Percentiles rank a stretch among this genome's conserved stretches.
These are phyloP conservation scores for Nakaseomyces delphensis DNA, from an alignment of 1,139 yeast species.

Conservation along the genomic window DNA sequence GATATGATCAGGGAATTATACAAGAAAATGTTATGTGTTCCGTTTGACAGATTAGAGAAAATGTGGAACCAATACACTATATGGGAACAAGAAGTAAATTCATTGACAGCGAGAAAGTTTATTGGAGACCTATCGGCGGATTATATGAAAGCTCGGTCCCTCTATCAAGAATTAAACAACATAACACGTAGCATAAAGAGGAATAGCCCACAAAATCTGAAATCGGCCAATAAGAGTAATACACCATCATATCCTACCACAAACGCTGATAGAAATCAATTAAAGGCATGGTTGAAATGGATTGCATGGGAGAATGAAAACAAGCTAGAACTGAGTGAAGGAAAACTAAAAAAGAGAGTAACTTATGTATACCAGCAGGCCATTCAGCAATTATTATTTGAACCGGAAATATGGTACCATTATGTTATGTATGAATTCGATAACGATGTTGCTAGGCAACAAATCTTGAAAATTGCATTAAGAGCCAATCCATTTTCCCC, in stretches of 20 bases:
- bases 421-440: conserved; percentile 35
- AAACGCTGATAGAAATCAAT: conserved; percentile 35
- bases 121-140: conserved; percentile 75
- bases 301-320: conserved; percentile 70
- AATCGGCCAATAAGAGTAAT: conserved; percentile 34
- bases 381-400: conserved; percentile 56
- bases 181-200: conserved; percentile 42
- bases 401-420: conserved; percentile 82
- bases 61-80: conserved; percentile 74
- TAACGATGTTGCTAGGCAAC: conserved; percentile 31
- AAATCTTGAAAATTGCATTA: conserved; percentile 49
- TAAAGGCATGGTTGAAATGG: conserved; percentile 64
- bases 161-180: conserved; percentile 62
- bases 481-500: conserved; percentile 64
- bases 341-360: conserved; percentile 49
- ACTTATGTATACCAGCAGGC: conserved; percentile 69
- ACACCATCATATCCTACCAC: conserved; percentile 28
- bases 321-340: conserved; percentile 50
- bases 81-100: conserved; percentile 73
- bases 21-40: conserved; percentile 60
- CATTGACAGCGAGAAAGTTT: conserved; percentile 75
- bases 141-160: conserved; percentile 84
- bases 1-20: conserved; percentile 72
- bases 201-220: conserved; percentile 25
- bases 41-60: conserved; percentile 64